A percentile compares a stretch with the other conserved stretches of the same genome.
phyloP scores from a whole-genome alignment of 2,329 filamentous ascomycete genomes.

The Xylaria sp. region DNA sequence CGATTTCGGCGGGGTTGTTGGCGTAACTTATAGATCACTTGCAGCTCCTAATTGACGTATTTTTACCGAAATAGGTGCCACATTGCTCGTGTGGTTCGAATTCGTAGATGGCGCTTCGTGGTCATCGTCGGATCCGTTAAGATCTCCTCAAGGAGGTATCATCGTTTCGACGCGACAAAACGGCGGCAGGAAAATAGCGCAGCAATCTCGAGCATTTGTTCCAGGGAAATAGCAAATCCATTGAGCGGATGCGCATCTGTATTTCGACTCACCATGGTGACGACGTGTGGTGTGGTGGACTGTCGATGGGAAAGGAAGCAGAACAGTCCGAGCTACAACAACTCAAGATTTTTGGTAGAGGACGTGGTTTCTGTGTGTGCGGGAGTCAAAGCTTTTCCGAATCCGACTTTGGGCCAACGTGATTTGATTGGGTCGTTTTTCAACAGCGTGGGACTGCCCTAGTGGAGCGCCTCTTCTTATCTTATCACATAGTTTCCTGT shows the following conservation, averaged over 20 bases:
- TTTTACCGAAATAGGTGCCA: background rate
- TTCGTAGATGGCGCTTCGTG: background rate
- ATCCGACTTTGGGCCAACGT: constrained; percentile 14
- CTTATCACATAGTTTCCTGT: constrained; percentile 24
- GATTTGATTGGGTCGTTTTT: constrained; percentile 36
- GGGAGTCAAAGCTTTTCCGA: constrained; percentile 38
- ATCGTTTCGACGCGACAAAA: constrained; percentile 18
- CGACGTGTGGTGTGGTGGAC: constrained; percentile 37
- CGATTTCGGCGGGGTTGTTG: background rate
- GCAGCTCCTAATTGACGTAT: background rate
- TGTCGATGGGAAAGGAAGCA: constrained; percentile 38
- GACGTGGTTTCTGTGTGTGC: constrained; percentile 37
- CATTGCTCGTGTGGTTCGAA: background rate
- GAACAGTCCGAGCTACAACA: constrained; percentile 35
- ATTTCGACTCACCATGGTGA: constrained; percentile 38
- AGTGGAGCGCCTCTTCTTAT: constrained; percentile 34
- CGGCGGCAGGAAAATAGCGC: background rate
- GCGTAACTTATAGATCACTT: background rate
- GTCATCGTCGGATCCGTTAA: background rate
- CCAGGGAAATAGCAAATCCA: constrained; percentile 22
- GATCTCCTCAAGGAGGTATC: constrained; percentile 7
- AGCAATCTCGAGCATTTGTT: constrained; percentile 38
- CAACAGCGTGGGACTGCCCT: constrained; percentile 31
- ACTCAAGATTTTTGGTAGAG: constrained; percentile 40
- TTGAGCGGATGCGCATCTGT: constrained; percentile 15